phyloP scores from a whole-genome alignment of 257 asterid species.

The Nicotiana sylvestris region DNA sequence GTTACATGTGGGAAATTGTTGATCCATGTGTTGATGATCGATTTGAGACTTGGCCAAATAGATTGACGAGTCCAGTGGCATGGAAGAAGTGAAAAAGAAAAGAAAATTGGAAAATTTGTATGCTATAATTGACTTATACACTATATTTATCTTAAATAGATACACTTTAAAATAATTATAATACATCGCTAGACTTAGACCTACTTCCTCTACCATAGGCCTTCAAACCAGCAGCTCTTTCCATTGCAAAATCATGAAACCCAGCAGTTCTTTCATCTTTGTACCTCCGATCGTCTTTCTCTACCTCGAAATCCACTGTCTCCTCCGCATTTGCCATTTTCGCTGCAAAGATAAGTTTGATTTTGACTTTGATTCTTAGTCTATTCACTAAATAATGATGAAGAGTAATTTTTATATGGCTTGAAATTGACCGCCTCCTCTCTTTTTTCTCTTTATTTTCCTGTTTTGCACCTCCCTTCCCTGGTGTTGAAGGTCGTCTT shows the following conservation, averaged over 20 bases:
- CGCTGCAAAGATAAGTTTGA: not conserved
- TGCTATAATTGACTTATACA: too few species aligned
- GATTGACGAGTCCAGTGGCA: not conserved
- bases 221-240: too few species aligned
- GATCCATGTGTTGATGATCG: not conserved
- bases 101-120: not conserved
- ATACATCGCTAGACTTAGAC: too few species aligned
- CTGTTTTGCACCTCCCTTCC: too few species aligned
- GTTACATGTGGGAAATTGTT: not conserved
- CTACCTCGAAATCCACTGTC: constrained; percentile 90
- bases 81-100: not conserved
- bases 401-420: too few species aligned
- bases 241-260: too few species aligned
- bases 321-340: constrained; percentile 80
- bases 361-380: not conserved
- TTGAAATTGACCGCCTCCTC: too few species aligned
- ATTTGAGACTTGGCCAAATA: not conserved
- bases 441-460: too few species aligned
- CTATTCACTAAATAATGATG: not conserved
- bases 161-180: too few species aligned
- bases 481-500: too few species aligned
- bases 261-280: constrained; percentile 34
- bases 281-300: constrained; percentile 95
- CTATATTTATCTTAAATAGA: too few species aligned
- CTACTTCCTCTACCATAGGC: too few species aligned